Evolutionary conservation across 2,329 filamentous ascomycete genomes (phyloP).

Genomic region (Neopestalotiopsis sp.): DNA sequence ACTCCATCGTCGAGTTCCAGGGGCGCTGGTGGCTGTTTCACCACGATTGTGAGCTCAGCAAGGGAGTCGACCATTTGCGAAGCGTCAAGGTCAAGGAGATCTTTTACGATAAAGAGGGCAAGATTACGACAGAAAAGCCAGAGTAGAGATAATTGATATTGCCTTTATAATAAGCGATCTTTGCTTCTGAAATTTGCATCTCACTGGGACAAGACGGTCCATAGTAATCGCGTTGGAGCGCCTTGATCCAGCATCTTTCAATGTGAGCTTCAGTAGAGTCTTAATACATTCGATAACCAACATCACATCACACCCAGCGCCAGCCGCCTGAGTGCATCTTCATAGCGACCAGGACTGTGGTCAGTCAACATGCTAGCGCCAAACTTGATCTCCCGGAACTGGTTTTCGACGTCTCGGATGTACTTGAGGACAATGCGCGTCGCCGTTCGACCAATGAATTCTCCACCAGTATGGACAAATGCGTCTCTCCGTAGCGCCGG

Average conservation of each 20-base stretch:
- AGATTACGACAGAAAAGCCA: slow-evolving; percentile 55
- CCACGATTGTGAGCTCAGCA: slow-evolving; percentile 73
- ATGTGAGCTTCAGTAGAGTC: background rate
- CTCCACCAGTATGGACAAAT: slow-evolving; percentile 53
- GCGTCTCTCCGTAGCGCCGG: slow-evolving; percentile 71
- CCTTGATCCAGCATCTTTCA: no score
- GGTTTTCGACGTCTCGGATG: slow-evolving; percentile 70
- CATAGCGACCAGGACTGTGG: slow-evolving; percentile 77
- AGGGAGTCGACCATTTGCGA: slow-evolving; percentile 72
- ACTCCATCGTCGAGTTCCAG: slow-evolving; percentile 77
- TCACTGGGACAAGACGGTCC: no score
- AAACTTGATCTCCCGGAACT: slow-evolving; percentile 74
- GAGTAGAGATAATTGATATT: slow-evolving; percentile 28
- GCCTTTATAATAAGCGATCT: background rate
- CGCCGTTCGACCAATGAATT: slow-evolving; percentile 67
- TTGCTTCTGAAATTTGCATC: no score
- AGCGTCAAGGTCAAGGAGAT: slow-evolving; percentile 79
- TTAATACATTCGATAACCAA: background rate
- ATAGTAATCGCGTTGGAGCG: no score
- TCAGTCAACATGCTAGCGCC: slow-evolving; percentile 76
- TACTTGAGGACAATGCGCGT: slow-evolving; percentile 73
- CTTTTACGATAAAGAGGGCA: slow-evolving; percentile 70
- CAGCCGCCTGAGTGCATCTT: slow-evolving; percentile 69
- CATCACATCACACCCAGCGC: slow-evolving; percentile 48
- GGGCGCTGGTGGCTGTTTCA: slow-evolving; percentile 78